Evolutionary conservation across 2,329 filamentous ascomycete species (phyloP), one percentile per base, ranked within the genome.

Genomic region (Fusarium sp.): DNA sequence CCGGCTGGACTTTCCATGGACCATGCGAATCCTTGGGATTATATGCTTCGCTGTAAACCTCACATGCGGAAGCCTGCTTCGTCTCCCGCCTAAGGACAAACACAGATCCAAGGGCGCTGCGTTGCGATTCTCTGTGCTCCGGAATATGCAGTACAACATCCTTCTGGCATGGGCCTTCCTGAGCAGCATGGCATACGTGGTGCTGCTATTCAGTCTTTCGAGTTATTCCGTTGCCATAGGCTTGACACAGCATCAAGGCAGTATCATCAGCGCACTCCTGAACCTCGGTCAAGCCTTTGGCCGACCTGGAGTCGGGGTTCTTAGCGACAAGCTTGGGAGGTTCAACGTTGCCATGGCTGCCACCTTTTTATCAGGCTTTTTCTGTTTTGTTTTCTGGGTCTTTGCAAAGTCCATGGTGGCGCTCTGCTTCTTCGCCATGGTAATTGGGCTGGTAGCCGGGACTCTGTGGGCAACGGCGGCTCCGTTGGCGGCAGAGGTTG

Each of bases 341-440:
- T 85, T 93, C 74, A 92, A 92, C 74, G 89, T 92, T 81, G 89
- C 91, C 3, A 83, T 83, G 5, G 78, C 85, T 16, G 86, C 89
- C 80, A 89, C 89, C 0, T 41, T 71, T 5, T 20, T 70, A 2
- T 43, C 56, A 6, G 62, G 57, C 7, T 11, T 93, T 2, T 88
- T 92, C 74, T 88, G 86, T 63, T 85, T 93, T 25, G 84, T 89
- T 0, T 86, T 93, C 35, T 93, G 91, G 91, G 87, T 88, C 39
- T 89, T 88, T 57, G 88, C 90, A 1, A 86, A 87, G 70, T 87
- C 82, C 59, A 91, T 89, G 80, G 89, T 87, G 1, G 85, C 91
- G 0, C 82, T 92, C 18, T 84, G 88, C 30, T 88, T 91, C 79
- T 92, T 91, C 77, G 86, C 89, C 1, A 78, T 92, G 25, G 75